Evolutionary conservation across 1,139 yeast species (phyloP).

Genomic region (Nakaseomyces delphensis): DNA sequence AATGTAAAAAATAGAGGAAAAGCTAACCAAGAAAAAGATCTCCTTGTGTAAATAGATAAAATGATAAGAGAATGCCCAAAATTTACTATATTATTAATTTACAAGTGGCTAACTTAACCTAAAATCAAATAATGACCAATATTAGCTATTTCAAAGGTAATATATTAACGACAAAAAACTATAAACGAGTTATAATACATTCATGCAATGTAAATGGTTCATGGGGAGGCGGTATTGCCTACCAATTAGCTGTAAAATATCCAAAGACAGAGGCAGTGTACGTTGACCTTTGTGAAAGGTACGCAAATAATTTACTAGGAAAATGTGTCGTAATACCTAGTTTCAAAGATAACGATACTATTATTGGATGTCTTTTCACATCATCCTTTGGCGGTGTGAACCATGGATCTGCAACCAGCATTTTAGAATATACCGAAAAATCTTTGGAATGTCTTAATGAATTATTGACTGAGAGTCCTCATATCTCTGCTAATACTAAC

Average conservation of each 20-base stretch:
- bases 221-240: slow-evolving; percentile 76
- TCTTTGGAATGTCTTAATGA: slow-evolving; percentile 14
- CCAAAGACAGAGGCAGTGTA: slow-evolving; percentile 26
- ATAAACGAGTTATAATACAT: slow-evolving; percentile 36
- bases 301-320: slow-evolving; percentile 20
- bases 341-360: slow-evolving; percentile 13
- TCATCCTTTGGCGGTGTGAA: slow-evolving; percentile 21
- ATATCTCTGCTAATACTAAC: slow-evolving; percentile 7
- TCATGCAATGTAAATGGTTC: slow-evolving; percentile 72
- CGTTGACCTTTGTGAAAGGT: slow-evolving; percentile 18
- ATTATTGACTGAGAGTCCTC: slow-evolving; percentile 6
- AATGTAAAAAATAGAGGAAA: too few species aligned
- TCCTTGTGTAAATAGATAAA: neutral
- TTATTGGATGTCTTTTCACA: slow-evolving; percentile 26
- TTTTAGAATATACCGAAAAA: slow-evolving; percentile 16
- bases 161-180: slow-evolving; percentile 10
- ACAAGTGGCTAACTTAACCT: neutral
- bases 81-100: neutral
- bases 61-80: neutral
- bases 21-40: too few species aligned
- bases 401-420: slow-evolving; percentile 15
- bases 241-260: slow-evolving; percentile 21
- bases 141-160: slow-evolving; percentile 21
- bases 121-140: slow-evolving; percentile 10
- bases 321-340: slow-evolving; percentile 24